These are phyloP conservation scores for Picochlorum sp. DNA, from an alignment of 139 green algal genomes.

Conservation along the genomic window DNA sequence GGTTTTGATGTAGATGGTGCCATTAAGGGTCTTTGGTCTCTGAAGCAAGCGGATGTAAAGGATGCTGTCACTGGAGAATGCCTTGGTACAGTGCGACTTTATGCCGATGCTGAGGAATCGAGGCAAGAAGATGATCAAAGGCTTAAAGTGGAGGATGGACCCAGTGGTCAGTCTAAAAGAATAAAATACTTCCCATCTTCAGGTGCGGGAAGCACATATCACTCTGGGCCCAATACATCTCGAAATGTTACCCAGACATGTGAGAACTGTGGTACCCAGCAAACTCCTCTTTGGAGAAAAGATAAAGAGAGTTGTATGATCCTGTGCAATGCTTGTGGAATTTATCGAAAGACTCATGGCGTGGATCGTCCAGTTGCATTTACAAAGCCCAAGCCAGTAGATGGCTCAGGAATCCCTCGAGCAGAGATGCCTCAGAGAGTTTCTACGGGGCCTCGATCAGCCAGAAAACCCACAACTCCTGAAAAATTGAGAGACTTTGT, in stretches of 20 bases:
- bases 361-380: constrained; percentile 21
- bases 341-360: constrained; percentile 65
- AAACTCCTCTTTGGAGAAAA: constrained; percentile 60
- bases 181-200: too few species aligned
- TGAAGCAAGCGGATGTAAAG: constrained; percentile 20
- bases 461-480: too few species aligned
- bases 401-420: too few species aligned
- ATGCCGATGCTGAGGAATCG: constrained; percentile 15
- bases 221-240: not conserved
- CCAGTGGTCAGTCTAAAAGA: too few species aligned
- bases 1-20: constrained; percentile 23
- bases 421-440: too few species aligned
- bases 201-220: not conserved
- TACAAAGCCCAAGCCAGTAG: too few species aligned
- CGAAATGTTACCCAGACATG: constrained; percentile 20
- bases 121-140: too few species aligned
- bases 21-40: constrained; percentile 17
- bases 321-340: constrained; percentile 71
- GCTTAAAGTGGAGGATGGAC: too few species aligned
- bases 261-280: constrained; percentile 54
- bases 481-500: too few species aligned
- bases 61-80: constrained; percentile 16
- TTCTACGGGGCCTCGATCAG: too few species aligned
- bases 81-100: constrained; percentile 21
- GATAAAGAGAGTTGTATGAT: constrained; percentile 33